Evolutionary conservation across 257 asterid genomes (phyloP).

Genomic region (Haberlea rhodopensis): DNA sequence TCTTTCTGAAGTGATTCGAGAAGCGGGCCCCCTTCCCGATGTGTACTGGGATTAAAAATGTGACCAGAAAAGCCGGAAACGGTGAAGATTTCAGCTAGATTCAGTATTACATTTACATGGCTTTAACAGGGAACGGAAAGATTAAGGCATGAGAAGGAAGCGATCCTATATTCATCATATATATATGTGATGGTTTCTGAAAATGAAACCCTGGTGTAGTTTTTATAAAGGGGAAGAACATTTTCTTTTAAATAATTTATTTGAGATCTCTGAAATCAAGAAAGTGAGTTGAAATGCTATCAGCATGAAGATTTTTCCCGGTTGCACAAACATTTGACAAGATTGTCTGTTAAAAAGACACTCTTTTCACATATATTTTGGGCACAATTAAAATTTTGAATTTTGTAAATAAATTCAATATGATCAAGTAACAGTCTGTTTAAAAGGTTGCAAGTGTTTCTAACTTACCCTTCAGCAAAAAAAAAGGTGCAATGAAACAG

Average conservation of each 20-base stretch:
- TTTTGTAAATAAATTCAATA: not conserved
- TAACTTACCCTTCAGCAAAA: not conserved
- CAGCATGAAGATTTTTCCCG: not conserved
- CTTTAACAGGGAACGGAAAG: slow-evolving; percentile 36
- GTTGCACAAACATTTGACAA: slow-evolving; percentile 8
- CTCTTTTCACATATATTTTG: too few relatives aligned
- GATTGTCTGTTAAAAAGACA: not conserved
- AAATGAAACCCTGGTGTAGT: not conserved
- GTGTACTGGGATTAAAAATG: slow-evolving; percentile 27
- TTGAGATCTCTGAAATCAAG: not conserved
- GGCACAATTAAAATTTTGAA: not conserved
- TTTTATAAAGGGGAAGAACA: not conserved
- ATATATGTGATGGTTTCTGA: not conserved
- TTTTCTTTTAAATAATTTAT: not conserved
- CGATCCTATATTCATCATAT: slow-evolving; percentile 4
- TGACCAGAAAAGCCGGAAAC: slow-evolving; percentile 23
- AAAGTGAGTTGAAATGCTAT: not conserved
- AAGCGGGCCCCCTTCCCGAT: slow-evolving; percentile 23
- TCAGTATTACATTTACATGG: slow-evolving; percentile 37
- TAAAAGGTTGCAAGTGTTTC: not conserved
- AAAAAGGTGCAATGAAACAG: too few relatives aligned
- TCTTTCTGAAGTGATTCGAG: slow-evolving; percentile 18
- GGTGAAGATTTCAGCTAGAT: slow-evolving; percentile 34
- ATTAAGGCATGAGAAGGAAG: slow-evolving; percentile 25
- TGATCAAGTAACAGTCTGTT: not conserved